A percentile compares a stretch with the other conserved stretches of the same genome.
Conservation (phyloP, 495 filamentous ascomycete species). For the Xylaria scruposa region DNA sequence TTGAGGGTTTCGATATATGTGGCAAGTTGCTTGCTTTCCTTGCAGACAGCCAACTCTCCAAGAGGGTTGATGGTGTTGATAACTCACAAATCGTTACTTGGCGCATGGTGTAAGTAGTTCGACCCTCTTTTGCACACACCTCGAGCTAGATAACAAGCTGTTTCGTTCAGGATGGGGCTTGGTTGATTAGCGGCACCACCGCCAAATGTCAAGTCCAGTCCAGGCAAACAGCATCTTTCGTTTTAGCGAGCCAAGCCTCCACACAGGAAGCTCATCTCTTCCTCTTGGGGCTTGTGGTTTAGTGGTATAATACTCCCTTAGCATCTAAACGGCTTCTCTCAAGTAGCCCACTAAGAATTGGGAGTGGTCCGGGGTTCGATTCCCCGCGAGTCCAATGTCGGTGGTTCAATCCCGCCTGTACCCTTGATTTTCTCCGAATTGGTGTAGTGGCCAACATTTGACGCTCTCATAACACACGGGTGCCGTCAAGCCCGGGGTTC, state of each 20-base stretch:
- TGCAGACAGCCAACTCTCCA: slow-evolving; percentile 1
- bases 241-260: not conserved
- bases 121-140: not conserved
- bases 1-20: not conserved
- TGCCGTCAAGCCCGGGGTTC: slow-evolving; percentile 47
- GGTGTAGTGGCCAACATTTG: slow-evolving; percentile 47
- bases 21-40: slow-evolving; percentile 10
- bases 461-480: slow-evolving; percentile 36
- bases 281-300: slow-evolving; percentile 25
- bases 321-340: slow-evolving; percentile 12
- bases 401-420: slow-evolving; percentile 24
- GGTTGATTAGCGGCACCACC: slow-evolving; percentile 5
- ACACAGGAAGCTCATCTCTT: slow-evolving; percentile 24
- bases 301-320: slow-evolving; percentile 29
- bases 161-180: not conserved
- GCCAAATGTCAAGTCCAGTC: not conserved
- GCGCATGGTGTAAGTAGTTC: not conserved
- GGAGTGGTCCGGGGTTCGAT: slow-evolving; percentile 65
- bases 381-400: slow-evolving; percentile 54
- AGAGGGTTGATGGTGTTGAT: not conserved
- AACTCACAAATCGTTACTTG: not conserved
- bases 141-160: too few species aligned
- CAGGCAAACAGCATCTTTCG: not conserved
- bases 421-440: slow-evolving; percentile 38
- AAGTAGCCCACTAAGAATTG: slow-evolving; percentile 29